Evolutionary conservation across 345 rosid species (phyloP).

Genomic region (Odontarrhena argentea): DNA sequence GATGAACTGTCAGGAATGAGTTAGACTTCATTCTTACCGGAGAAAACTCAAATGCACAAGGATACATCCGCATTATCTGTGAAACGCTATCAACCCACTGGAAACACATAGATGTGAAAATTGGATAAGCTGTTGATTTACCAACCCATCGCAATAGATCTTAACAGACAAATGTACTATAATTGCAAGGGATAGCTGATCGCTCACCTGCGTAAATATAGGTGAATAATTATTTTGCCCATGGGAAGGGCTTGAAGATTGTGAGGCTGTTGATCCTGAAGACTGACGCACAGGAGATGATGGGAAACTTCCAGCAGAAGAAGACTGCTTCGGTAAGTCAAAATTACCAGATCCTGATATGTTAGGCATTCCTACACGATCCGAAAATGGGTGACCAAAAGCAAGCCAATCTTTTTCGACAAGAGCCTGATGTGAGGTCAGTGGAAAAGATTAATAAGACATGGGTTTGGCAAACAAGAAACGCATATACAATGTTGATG

Average conservation of each 20-base stretch:
- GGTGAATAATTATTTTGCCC: conserved; percentile 90
- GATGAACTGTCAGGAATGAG: conserved; percentile 13
- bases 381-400: conserved; percentile 97
- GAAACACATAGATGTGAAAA: conserved; percentile 34
- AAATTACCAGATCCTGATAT: conserved; percentile 60
- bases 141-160: conserved; percentile 12
- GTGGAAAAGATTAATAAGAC: conserved; percentile 29
- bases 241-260: conserved; percentile 79
- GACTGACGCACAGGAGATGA: conserved; percentile 76
- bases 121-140: conserved; percentile 21
- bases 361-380: conserved; percentile 90
- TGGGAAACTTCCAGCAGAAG: conserved; percentile 68
- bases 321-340: conserved; percentile 76
- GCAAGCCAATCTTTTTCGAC: conserved; percentile 99
- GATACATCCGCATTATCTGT: conserved; percentile 90
- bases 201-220: conserved; percentile 85
- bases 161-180: conserved; percentile 18
- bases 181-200: conserved; percentile 11
- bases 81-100: conserved; percentile 99
- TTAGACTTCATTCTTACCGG: conserved; percentile 58
- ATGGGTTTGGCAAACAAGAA: conserved; percentile 22
- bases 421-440: conserved; percentile 63
- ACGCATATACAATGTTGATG: conserved; percentile 8
- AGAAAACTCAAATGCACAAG: conserved; percentile 96
- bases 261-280: conserved; percentile 60